Evolutionary conservation across 495 filamentous ascomycete genomes (phyloP).

Genomic region (Aspergillus ostianus): DNA sequence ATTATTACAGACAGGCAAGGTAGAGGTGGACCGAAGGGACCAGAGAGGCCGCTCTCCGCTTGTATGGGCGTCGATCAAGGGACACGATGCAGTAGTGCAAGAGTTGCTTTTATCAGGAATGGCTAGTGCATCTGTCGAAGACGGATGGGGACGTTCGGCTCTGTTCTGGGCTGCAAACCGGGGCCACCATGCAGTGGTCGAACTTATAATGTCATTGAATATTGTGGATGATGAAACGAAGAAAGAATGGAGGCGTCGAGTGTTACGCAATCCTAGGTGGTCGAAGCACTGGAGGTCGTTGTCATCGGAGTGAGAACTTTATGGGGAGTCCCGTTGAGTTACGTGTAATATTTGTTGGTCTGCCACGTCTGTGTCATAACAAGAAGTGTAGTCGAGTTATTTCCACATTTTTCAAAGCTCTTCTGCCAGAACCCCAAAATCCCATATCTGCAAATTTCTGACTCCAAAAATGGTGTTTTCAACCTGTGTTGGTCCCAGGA

Average conservation of each 20-base stretch:
- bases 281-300: not conserved
- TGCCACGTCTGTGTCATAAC: too few species aligned
- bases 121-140: not conserved
- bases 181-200: not conserved
- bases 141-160: not conserved
- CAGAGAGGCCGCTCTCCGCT: not conserved
- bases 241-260: not conserved
- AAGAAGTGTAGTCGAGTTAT: too few species aligned
- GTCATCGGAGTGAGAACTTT: not conserved
- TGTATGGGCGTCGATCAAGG: not conserved
- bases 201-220: not conserved
- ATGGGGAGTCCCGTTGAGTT: too few species aligned
- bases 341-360: too few species aligned
- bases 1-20: not conserved
- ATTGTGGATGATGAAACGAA: not conserved
- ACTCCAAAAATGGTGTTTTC: too few species aligned
- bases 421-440: too few species aligned
- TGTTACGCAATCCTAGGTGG: not conserved
- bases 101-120: not conserved
- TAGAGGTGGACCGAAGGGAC: not conserved
- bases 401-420: too few species aligned
- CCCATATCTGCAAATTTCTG: too few species aligned
- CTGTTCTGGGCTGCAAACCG: not conserved
- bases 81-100: not conserved
- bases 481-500: too few species aligned